Evolutionary conservation across 768 basidiomycete species (phyloP).

Genomic region (Suillus tomentosus): DNA sequence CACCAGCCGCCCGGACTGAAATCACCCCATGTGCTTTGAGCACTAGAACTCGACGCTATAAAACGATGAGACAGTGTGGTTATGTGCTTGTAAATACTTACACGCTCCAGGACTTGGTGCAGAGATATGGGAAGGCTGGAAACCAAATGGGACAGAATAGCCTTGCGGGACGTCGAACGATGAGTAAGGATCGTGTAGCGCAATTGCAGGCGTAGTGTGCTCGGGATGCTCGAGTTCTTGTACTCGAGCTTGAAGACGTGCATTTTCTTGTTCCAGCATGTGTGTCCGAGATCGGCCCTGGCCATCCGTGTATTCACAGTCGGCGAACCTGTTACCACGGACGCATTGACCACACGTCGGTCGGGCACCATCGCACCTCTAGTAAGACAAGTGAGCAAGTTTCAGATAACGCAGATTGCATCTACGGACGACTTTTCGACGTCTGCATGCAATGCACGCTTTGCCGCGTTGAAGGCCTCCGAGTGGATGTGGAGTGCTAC

Average conservation of each 20-base stretch:
- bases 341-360: conserved; percentile 68
- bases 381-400: background rate
- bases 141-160: background rate
- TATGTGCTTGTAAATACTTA: background rate
- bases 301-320: conserved; percentile 73
- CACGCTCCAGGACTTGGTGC: conserved; percentile 12
- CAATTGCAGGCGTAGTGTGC: conserved; percentile 46
- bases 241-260: conserved; percentile 56
- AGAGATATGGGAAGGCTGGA: background rate
- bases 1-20: background rate
- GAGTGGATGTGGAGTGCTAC: conserved; percentile 15
- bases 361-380: conserved; percentile 70
- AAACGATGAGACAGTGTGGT: background rate
- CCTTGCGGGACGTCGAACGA: background rate
- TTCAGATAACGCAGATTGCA: too few species aligned
- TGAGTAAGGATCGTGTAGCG: conserved; percentile 53
- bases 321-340: conserved; percentile 58
- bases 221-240: conserved; percentile 59
- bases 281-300: conserved; percentile 61
- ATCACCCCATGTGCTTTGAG: background rate
- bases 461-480: conserved; percentile 45
- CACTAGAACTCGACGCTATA: conserved; percentile 4
- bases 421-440: conserved; percentile 48
- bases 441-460: conserved; percentile 56
- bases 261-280: conserved; percentile 59